phyloP scores from a whole-genome alignment of 1,284 basidiomycete genomes.

The Sporisorium reilianum region DNA sequence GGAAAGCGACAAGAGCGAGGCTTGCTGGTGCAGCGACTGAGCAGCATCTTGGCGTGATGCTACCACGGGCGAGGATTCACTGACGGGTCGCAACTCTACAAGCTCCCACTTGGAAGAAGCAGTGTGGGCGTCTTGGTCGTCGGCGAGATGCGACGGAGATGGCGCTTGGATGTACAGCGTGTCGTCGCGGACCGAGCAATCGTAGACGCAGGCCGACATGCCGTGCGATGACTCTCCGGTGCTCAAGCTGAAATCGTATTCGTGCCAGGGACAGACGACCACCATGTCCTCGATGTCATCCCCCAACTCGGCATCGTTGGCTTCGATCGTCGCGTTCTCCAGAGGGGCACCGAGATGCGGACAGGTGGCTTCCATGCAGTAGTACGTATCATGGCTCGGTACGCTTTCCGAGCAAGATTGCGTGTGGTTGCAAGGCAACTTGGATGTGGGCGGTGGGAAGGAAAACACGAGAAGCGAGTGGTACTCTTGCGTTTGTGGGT shows the following conservation, averaged over 20 bases:
- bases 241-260: constrained; percentile 80
- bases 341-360: constrained; percentile 87
- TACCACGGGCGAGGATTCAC: constrained; percentile 73
- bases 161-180: constrained; percentile 57
- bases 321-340: constrained; percentile 79
- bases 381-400: constrained; percentile 66
- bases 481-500: constrained; percentile 47
- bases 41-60: constrained; percentile 31
- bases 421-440: not conserved
- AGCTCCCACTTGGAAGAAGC: constrained; percentile 75
- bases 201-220: constrained; percentile 81
- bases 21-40: constrained; percentile 32
- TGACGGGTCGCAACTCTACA: constrained; percentile 82
- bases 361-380: constrained; percentile 86
- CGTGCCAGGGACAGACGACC: constrained; percentile 78
- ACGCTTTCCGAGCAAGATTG: constrained; percentile 6
- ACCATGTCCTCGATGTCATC: constrained; percentile 72
- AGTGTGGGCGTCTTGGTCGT: constrained; percentile 8
- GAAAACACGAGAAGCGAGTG: constrained; percentile 63
- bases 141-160: constrained; percentile 3
- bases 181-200: constrained; percentile 74
- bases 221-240: constrained; percentile 83
- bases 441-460: constrained; percentile 35
- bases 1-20: constrained; percentile 18
- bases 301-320: constrained; percentile 69